phyloP scores from a whole-genome alignment of 2,329 filamentous ascomycete genomes.

The Coniella lustricola region DNA sequence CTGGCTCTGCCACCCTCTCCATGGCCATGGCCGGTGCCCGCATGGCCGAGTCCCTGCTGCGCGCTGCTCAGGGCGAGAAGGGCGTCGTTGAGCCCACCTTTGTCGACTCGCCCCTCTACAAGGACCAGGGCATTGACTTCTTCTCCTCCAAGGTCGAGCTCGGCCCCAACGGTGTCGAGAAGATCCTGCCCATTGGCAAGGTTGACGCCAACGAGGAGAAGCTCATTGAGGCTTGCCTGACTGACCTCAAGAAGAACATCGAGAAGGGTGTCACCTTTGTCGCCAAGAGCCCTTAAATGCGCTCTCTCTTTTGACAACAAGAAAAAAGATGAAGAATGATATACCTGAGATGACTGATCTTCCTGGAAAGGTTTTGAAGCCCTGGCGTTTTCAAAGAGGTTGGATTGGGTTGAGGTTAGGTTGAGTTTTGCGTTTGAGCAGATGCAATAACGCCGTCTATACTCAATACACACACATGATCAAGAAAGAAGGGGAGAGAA shows the following conservation, averaged over 20 bases:
- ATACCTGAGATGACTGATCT: too few species aligned
- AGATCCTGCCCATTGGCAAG: constrained; percentile 83
- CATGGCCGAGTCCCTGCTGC: constrained; percentile 85
- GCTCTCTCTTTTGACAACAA: not conserved
- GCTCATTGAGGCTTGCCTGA: constrained; percentile 78
- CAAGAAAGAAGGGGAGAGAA: too few species aligned
- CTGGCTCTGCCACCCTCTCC: constrained; percentile 92
- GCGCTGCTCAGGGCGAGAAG: constrained; percentile 88
- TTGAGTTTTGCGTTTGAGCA: too few species aligned
- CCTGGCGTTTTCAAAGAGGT: too few species aligned
- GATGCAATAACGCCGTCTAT: too few species aligned
- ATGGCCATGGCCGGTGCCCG: constrained; percentile 93
- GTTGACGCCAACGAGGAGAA: constrained; percentile 81
- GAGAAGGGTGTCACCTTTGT: constrained; percentile 71
- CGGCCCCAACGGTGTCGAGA: constrained; percentile 90
- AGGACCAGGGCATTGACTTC: constrained; percentile 96
- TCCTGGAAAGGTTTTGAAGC: too few species aligned
- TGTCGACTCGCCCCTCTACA: constrained; percentile 94
- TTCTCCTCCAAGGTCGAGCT: constrained; percentile 95
- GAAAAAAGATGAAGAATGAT: not conserved
- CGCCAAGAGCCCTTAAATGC: constrained; percentile 41
- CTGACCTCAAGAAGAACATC: constrained; percentile 90
- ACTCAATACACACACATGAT: too few species aligned
- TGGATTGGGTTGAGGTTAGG: too few species aligned
- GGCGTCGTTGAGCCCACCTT: constrained; percentile 94